Conservation (phyloP, 1,139 yeast genomes). For the Magnusiomyces suaveolens region DNA sequence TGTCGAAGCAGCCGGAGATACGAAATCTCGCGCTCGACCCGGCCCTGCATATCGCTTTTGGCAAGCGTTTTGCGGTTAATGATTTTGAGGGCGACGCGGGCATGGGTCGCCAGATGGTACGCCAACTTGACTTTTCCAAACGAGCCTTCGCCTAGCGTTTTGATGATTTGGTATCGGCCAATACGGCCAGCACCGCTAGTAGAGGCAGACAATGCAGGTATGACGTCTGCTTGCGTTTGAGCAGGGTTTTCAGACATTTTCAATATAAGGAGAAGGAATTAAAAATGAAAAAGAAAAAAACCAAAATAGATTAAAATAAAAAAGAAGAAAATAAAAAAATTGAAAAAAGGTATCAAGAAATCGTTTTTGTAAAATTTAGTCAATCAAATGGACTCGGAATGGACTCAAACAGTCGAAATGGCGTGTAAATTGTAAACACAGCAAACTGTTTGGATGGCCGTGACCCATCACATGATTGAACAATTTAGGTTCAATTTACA, state of each 20-base stretch:
- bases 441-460: no score
- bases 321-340: no score
- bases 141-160: constrained; percentile 94
- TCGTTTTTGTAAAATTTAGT: not conserved
- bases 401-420: no score
- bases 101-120: constrained; percentile 85
- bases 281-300: not conserved
- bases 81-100: constrained; percentile 86
- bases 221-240: constrained; percentile 16
- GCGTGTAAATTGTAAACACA: no score
- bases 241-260: not conserved
- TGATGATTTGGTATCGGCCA: constrained; percentile 89
- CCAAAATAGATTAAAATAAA: not conserved
- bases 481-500: no score
- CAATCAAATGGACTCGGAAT: not conserved
- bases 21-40: constrained; percentile 90
- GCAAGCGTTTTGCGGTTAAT: constrained; percentile 90
- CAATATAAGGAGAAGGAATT: no score
- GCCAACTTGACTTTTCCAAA: constrained; percentile 96
- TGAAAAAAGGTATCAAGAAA: no score
- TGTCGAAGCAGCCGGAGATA: constrained; percentile 83
- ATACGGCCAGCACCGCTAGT: constrained; percentile 38
- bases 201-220: constrained; percentile 19
- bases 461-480: no score
- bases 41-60: constrained; percentile 94